Evolutionary conservation across 106 monocot genomes (phyloP).

Genomic region (Cymbidium sinense): DNA sequence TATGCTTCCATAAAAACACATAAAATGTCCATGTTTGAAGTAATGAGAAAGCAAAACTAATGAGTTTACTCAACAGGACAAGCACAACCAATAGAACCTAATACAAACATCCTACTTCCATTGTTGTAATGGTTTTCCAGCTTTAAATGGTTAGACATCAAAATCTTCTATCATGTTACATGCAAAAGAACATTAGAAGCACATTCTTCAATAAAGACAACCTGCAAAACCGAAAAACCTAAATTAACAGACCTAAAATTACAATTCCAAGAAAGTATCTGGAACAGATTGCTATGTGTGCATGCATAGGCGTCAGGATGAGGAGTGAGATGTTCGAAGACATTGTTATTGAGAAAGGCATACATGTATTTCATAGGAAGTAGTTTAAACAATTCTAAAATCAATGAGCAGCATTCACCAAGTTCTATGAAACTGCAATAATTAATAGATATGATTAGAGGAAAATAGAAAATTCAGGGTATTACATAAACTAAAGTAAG

Average conservation of each 20-base stretch:
- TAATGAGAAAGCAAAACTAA: neutral
- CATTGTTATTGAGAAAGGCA: neutral
- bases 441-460: too few relatives aligned
- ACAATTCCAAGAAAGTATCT: neutral
- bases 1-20: neutral
- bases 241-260: neutral
- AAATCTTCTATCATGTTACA: neutral
- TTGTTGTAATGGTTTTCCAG: neutral
- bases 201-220: neutral
- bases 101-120: neutral
- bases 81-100: neutral
- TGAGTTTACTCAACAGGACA: neutral
- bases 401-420: too few relatives aligned
- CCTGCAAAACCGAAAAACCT: neutral
- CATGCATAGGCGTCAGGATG: too few relatives aligned
- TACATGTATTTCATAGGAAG: too few relatives aligned
- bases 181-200: neutral
- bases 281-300: neutral
- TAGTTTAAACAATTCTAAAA: too few relatives aligned
- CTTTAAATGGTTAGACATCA: neutral
- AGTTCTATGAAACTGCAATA: too few relatives aligned
- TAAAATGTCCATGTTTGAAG: neutral
- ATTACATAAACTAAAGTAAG: too few relatives aligned
- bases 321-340: neutral
- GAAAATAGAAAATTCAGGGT: too few relatives aligned